Evolutionary conservation across 73 alveolate species (phyloP).

Genomic region (Paramecium octaurelia): DNA sequence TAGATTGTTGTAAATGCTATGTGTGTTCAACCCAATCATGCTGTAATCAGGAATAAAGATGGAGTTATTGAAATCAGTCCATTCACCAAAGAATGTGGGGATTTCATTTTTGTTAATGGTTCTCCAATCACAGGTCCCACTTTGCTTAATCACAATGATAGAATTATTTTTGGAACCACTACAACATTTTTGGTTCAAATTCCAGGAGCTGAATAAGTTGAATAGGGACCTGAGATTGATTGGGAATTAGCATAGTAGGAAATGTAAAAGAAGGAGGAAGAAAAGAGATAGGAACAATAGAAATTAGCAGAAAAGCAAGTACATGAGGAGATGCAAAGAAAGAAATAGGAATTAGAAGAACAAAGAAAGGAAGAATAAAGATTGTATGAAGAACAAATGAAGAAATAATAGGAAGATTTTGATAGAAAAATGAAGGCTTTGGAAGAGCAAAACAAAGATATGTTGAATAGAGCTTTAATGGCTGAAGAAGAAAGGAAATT

Average conservation of each 20-base stretch:
- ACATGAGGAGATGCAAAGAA: slow-evolving; percentile 46
- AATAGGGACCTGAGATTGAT: slow-evolving; percentile 52
- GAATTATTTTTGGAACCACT: slow-evolving; percentile 80
- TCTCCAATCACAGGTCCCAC: not conserved
- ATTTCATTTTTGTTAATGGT: slow-evolving; percentile 64
- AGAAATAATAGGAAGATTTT: slow-evolving; percentile 51
- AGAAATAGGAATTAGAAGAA: slow-evolving; percentile 48
- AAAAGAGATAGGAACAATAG: slow-evolving; percentile 15
- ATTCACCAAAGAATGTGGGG: slow-evolving; percentile 53
- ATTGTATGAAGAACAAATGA: slow-evolving; percentile 26
- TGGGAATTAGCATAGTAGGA: slow-evolving; percentile 60
- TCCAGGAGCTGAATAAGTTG: slow-evolving; percentile 35
- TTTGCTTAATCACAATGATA: slow-evolving; percentile 64
- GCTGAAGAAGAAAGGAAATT: slow-evolving; percentile 49
- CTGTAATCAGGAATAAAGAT: slow-evolving; percentile 60
- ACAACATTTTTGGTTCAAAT: slow-evolving; percentile 69
- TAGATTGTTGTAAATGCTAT: slow-evolving; percentile 84
- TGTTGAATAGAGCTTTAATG: not conserved
- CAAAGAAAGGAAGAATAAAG: slow-evolving; percentile 45
- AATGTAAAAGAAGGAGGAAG: slow-evolving; percentile 33
- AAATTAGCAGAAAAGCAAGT: not conserved
- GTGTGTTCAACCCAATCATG: slow-evolving; percentile 89
- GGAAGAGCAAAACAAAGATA: not conserved
- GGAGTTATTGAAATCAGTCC: slow-evolving; percentile 62
- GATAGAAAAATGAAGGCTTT: not conserved